phyloP scores from a whole-genome alignment of 106 monocot species.

The Dactylorhiza incarnata region DNA sequence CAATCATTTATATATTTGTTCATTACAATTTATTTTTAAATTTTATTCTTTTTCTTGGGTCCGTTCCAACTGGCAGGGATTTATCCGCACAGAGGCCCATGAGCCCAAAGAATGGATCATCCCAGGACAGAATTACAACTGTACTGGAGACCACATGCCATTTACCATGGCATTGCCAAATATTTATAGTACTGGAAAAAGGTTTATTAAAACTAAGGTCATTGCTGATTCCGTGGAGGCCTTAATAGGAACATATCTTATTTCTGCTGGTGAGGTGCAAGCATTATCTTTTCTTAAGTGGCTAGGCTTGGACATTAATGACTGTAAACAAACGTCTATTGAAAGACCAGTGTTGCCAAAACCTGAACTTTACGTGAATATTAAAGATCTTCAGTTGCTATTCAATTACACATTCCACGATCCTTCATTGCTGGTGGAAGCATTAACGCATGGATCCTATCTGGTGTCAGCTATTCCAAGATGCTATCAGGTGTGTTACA shows the following conservation, averaged over 20 bases:
- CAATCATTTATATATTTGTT: background rate
- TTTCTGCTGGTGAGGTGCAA: constrained; percentile 31
- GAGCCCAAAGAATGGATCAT: constrained; percentile 39
- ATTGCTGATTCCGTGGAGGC: constrained; percentile 62
- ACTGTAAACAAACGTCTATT: constrained; percentile 7
- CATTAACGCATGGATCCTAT: constrained; percentile 71
- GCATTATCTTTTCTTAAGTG: constrained; percentile 39
- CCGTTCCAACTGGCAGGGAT: constrained; percentile 31
- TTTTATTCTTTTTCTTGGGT: background rate
- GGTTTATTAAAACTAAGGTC: constrained; percentile 37
- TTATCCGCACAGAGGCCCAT: constrained; percentile 40
- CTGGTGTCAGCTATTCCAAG: constrained; percentile 32
- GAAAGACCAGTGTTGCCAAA: constrained; percentile 19
- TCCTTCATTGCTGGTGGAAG: constrained; percentile 58
- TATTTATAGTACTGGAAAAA: constrained; percentile 24
- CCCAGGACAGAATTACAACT: constrained; percentile 19
- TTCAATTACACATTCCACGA: constrained; percentile 40
- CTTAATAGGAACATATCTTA: constrained; percentile 49
- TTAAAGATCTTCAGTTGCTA: constrained; percentile 35
- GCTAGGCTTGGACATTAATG: constrained; percentile 37
- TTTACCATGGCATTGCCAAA: constrained; percentile 9
- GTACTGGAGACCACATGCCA: background rate
- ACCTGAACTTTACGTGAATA: constrained; percentile 32
- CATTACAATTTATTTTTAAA: background rate
- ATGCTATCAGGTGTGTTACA: constrained; percentile 57